Conservation (phyloP, 345 rosid species). For the Gossypium mustelinum region DNA sequence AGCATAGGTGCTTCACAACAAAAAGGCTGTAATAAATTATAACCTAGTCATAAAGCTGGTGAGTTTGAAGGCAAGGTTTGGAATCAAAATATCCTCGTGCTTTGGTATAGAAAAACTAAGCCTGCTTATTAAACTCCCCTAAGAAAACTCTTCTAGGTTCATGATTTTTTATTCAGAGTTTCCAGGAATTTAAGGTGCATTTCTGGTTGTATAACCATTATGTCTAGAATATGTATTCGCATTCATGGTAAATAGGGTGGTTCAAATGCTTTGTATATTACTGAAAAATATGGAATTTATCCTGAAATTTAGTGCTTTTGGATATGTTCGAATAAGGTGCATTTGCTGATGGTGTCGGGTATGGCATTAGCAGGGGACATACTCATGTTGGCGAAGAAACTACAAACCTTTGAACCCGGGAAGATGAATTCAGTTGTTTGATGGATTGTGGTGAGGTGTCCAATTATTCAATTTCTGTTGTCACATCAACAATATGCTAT, state of each 20-base stretch:
- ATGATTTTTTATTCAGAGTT: background rate
- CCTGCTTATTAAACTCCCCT: background rate
- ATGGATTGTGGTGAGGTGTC: background rate
- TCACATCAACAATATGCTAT: conserved; percentile 4
- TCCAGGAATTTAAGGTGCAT: background rate
- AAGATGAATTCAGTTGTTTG: conserved; percentile 21
- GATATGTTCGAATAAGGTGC: background rate
- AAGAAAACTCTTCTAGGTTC: background rate
- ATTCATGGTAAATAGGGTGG: background rate
- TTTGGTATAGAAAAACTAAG: background rate
- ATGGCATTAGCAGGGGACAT: conserved; percentile 39
- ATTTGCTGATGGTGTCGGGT: conserved; percentile 6
- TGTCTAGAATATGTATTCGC: background rate
- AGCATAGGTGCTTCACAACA: background rate
- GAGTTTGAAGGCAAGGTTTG: background rate
- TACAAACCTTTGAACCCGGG: conserved; percentile 41
- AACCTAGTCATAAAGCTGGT: background rate
- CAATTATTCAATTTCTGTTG: background rate
- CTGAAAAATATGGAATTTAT: background rate
- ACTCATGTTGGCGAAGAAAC: conserved; percentile 72
- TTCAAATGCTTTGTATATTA: background rate
- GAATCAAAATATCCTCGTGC: background rate
- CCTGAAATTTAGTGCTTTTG: background rate
- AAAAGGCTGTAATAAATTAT: background rate
- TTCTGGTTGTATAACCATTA: background rate